A percentile compares a stretch with the other conserved stretches of the same genome.
These are phyloP conservation scores for Bodo saltans DNA, from an alignment of 78 protist genomes.

Conservation along the genomic window DNA sequence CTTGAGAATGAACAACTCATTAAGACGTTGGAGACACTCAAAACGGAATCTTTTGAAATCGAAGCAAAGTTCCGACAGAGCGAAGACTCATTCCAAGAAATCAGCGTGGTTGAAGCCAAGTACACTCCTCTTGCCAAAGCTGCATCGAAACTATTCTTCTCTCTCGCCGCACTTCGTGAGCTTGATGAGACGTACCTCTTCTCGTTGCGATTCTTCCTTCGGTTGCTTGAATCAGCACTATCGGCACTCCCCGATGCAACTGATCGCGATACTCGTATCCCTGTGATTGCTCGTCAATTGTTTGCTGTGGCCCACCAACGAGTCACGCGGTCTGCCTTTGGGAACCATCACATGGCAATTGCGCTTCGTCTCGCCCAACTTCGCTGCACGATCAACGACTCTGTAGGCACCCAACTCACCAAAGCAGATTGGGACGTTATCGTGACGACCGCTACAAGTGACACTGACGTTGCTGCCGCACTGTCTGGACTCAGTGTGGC, in stretches of 20 bases:
- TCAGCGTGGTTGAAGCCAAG: constrained; percentile 41
- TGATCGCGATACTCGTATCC: constrained; percentile 48
- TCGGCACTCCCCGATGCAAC: constrained; percentile 24
- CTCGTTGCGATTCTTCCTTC: constrained; percentile 79
- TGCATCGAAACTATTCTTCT: constrained; percentile 72
- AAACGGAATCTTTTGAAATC: constrained; percentile 65
- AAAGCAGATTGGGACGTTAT: too few relatives aligned
- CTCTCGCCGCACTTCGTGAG: constrained; percentile 67
- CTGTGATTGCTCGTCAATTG: constrained; percentile 41
- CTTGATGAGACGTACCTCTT: constrained; percentile 83
- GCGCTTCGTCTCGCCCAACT: constrained; percentile 80
- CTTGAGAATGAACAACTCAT: constrained; percentile 88
- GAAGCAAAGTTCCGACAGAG: constrained; percentile 63
- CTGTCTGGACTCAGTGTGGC: too few relatives aligned
- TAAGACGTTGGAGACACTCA: constrained; percentile 76
- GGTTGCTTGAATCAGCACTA: constrained; percentile 53
- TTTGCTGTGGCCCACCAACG: constrained; percentile 43
- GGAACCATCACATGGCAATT: constrained; percentile 68
- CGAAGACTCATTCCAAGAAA: constrained; percentile 62
- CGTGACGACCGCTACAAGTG: too few relatives aligned
- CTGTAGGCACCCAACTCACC: too few relatives aligned
- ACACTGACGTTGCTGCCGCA: too few relatives aligned
- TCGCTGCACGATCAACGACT: background rate
- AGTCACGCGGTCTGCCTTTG: constrained; percentile 61
- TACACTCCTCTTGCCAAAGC: constrained; percentile 72